These are phyloP conservation scores for Epichloe sibirici DNA, from an alignment of 2,329 filamentous ascomycete genomes.

Conservation along the genomic window DNA sequence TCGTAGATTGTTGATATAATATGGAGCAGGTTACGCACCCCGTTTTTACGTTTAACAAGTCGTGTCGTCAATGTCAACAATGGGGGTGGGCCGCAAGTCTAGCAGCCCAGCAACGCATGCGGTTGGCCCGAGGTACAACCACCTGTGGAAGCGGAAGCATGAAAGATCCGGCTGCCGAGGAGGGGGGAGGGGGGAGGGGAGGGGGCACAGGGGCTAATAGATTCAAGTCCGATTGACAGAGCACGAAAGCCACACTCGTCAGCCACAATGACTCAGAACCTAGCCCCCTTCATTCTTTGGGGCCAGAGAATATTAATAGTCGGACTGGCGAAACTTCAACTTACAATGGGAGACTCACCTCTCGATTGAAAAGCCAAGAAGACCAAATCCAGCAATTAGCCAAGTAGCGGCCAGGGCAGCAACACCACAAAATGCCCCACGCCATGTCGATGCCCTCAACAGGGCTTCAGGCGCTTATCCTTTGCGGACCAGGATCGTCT, in stretches of 20 bases:
- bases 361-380: background rate
- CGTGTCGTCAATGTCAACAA: slow-evolving; percentile 8
- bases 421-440: slow-evolving; percentile 50
- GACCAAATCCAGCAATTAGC: background rate
- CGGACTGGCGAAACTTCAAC: background rate
- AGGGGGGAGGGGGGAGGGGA: background rate
- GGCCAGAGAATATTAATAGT: background rate
- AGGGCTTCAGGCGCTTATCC: slow-evolving; percentile 70
- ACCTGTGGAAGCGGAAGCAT: slow-evolving; percentile 1
- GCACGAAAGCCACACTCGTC: background rate
- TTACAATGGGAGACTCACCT: background rate
- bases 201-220: background rate
- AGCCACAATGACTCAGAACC: background rate
- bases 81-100: slow-evolving; percentile 3
- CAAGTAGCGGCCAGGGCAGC: background rate
- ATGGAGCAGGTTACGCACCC: background rate
- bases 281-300: background rate
- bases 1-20: background rate
- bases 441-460: slow-evolving; percentile 59
- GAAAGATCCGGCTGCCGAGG: slow-evolving; percentile 8
- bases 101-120: slow-evolving; percentile 7
- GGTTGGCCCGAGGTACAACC: slow-evolving; percentile 6
- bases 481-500: slow-evolving; percentile 72
- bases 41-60: background rate
- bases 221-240: background rate